Base-by-base conservation (phyloP, 331 rosid genomes). In the Dryas integrifolia region DNA sequence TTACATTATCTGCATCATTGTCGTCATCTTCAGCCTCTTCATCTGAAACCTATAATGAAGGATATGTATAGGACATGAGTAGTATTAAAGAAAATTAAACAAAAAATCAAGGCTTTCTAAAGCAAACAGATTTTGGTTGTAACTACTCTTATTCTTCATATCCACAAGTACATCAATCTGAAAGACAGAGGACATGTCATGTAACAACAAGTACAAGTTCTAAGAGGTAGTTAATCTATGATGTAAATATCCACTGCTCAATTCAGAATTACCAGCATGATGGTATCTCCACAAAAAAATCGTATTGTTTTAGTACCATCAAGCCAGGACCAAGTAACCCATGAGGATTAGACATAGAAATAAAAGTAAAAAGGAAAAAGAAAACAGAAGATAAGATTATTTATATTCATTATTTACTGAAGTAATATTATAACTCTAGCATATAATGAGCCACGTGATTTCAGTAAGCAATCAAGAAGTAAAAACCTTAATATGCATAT, bases 41-140 rank as follows among this genome's bases (percentile, higher is more conserved):
- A 63, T 83, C 87, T 55, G 84, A 82, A 77, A 79, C 97, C 98
- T 94, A 67, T 64, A 48, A 60, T 56, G 51, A 65, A 16, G 64
- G 47, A 56, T 78, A 73, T 44, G 69, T 67, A 79, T 60, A 50
- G 51, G 69, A 56, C 75, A 65, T 46, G 13, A 59, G 56, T n/a
- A 60, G 52, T 39, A 65, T 56, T 21, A 78, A 67, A 59, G 46
- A 12, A 43, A 56, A 39, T 15, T 15, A 72, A 59, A 78, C 60
- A 59, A 50, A 12, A 43, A 56, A 43, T 15, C 26, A 72, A 59
- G 62, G 52, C 40, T 47, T 59, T 48, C 69, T 18, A 53, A 57
- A 16, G 62, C 49, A 79, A 61, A 71, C 38, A 47, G 56, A 68
- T n/a, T 15, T 49, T 53, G 61, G 45, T 6, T 44, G 44, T 43